A percentile compares a stretch with the other conserved stretches of the same genome.
phyloP scores from a whole-genome alignment of 495 filamentous ascomycete species.

The Saxophila tyrrhenica region DNA sequence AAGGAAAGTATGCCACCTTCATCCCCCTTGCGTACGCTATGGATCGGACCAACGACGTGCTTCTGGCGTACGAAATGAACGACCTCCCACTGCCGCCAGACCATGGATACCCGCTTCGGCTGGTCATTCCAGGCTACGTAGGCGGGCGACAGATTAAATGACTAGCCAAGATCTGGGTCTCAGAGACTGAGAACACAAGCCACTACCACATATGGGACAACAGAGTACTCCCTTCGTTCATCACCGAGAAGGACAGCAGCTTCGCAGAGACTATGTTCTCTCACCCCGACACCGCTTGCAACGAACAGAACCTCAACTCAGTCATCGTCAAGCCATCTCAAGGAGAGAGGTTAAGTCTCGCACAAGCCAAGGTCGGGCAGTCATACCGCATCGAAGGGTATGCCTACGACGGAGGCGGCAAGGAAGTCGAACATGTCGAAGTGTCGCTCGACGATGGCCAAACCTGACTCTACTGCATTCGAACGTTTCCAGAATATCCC shows the following conservation, averaged over 20 bases:
- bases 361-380: constrained; percentile 15
- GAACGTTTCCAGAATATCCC: constrained; percentile 17
- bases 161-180: constrained; percentile 18
- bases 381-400: constrained; percentile 39
- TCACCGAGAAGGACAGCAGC: constrained; percentile 25
- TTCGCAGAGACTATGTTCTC: constrained; percentile 20
- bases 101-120: constrained; percentile 19
- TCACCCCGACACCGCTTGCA: constrained; percentile 21
- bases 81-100: constrained; percentile 18
- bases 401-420: constrained; percentile 45
- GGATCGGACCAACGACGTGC: constrained; percentile 18
- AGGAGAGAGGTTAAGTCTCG: constrained; percentile 22
- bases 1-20: constrained; percentile 21
- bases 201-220: constrained; percentile 32
- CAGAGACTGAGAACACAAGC: constrained; percentile 20
- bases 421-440: constrained; percentile 21
- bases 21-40: constrained; percentile 19
- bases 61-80: constrained; percentile 22
- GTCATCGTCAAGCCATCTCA: constrained; percentile 22
- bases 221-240: constrained; percentile 22
- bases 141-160: constrained; percentile 20
- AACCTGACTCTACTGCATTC: constrained; percentile 21
- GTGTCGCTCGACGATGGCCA: constrained; percentile 19
- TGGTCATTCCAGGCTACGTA: constrained; percentile 20
- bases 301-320: constrained; percentile 20